Conservation (phyloP, 768 basidiomycete genomes). For the Leccinum subgranulosum region DNA sequence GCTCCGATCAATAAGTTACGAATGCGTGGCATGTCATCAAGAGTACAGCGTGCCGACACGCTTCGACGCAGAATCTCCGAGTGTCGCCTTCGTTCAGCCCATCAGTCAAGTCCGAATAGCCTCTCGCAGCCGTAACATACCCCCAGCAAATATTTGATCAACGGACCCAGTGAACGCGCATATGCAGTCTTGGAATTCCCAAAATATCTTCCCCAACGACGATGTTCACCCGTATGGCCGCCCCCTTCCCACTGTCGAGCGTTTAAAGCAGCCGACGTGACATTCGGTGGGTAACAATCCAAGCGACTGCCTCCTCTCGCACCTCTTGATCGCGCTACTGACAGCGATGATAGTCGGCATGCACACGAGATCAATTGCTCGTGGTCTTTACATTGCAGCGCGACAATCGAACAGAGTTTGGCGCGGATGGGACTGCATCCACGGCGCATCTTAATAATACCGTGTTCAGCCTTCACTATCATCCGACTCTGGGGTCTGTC, state of each 20-base stretch:
- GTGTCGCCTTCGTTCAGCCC: background rate
- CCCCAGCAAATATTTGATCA: background rate
- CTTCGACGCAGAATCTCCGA: background rate
- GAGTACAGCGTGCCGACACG: background rate
- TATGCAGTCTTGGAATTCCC: background rate
- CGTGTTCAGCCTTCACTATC: background rate
- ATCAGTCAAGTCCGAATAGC: background rate
- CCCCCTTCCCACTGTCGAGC: background rate
- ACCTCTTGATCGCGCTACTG: background rate
- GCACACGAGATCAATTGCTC: background rate
- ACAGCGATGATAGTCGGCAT: background rate
- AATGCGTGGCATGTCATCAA: background rate
- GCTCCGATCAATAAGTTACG: background rate
- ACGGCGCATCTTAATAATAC: too few species aligned
- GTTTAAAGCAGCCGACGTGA: background rate
- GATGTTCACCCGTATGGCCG: background rate
- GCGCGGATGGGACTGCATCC: background rate
- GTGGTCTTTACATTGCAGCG: background rate
- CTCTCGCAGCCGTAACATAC: background rate
- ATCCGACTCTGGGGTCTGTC: background rate
- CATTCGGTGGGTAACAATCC: background rate
- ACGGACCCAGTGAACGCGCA: background rate
- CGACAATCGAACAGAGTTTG: too few species aligned
- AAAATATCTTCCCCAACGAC: background rate
- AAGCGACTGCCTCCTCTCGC: background rate